A percentile compares a stretch with the other conserved stretches of the same genome.
Conservation (phyloP, 1,284 basidiomycete genomes). For the Neonothopanus nambi region DNA sequence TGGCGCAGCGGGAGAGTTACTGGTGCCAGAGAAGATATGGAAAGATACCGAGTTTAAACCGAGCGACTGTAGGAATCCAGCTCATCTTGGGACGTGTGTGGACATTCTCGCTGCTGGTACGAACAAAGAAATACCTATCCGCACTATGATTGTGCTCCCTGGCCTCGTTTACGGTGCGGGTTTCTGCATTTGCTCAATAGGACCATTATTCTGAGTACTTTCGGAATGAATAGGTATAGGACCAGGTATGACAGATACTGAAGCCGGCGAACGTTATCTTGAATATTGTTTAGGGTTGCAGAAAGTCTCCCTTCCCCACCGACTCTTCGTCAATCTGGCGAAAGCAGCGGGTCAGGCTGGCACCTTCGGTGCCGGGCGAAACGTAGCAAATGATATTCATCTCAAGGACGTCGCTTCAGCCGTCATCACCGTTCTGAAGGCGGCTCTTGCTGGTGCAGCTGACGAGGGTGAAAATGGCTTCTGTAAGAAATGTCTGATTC, state of each 20-base stretch:
- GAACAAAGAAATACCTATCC: not conserved
- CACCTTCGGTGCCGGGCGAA: constrained; percentile 7
- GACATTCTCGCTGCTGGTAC: constrained; percentile 3
- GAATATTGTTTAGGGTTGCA: not conserved
- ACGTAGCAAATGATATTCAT: constrained; percentile 1
- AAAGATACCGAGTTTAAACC: constrained; percentile 7
- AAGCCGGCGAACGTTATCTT: not conserved
- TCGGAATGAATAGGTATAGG: constrained; percentile 2
- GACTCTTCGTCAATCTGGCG: constrained; percentile 1
- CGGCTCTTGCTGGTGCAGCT: constrained; percentile 1
- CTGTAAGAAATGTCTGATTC: not conserved
- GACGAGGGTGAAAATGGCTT: constrained; percentile 6
- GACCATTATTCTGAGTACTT: not conserved
- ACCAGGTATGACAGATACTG: not conserved
- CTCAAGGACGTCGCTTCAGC: constrained; percentile 10
- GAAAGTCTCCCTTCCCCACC: constrained; percentile 5
- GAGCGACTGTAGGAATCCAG: not conserved
- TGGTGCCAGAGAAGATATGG: constrained; percentile 2
- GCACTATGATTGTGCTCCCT: constrained; percentile 7
- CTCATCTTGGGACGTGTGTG: not conserved
- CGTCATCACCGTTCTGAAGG: constrained; percentile 1
- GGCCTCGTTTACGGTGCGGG: constrained; percentile 11
- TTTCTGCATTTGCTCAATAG: not conserved
- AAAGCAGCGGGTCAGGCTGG: constrained; percentile 5
- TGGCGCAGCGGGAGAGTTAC: constrained; percentile 5